phyloP scores from a whole-genome alignment of 495 filamentous ascomycete species.

The Lasiosphaeriaceae sp. region DNA sequence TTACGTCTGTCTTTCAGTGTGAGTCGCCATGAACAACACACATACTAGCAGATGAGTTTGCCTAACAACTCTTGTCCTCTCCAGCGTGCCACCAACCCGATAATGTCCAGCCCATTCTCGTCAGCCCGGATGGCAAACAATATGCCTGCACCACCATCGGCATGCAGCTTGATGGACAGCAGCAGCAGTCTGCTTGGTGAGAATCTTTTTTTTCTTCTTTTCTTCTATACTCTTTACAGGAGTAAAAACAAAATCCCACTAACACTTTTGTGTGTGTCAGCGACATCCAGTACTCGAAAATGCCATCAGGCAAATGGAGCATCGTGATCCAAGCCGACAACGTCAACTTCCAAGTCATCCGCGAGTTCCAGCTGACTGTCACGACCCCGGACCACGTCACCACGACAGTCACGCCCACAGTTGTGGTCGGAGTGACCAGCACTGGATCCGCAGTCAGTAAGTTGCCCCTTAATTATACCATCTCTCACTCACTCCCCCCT shows the following conservation, averaged over 20 bases:
- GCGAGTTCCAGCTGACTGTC: conserved; percentile 18
- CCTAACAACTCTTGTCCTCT: neutral
- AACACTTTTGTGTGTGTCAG: conserved; percentile 3
- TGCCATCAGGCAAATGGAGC: conserved; percentile 20
- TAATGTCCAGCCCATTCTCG: conserved; percentile 17
- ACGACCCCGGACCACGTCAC: conserved; percentile 11
- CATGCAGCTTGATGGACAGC: conserved; percentile 11
- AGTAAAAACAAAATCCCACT: no score
- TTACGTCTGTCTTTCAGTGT: conserved; percentile 22
- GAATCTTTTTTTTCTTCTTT: neutral
- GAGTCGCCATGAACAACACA: neutral
- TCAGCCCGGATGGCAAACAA: conserved; percentile 14
- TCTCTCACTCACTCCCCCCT: no score
- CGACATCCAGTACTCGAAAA: conserved; percentile 13
- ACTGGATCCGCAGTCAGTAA: conserved; percentile 8
- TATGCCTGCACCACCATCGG: conserved; percentile 17
- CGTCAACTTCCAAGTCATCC: conserved; percentile 19
- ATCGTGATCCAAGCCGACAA: conserved; percentile 28
- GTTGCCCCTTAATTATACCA: conserved; percentile 1
- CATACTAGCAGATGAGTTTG: neutral
- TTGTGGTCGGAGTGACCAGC: conserved; percentile 20
- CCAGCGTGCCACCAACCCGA: conserved; percentile 14
- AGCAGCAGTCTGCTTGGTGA: conserved; percentile 19
- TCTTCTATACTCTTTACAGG: no score
- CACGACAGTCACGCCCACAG: conserved; percentile 19